Conservation (phyloP, 2,329 filamentous ascomycete genomes). For the Talaromyces sp. region DNA sequence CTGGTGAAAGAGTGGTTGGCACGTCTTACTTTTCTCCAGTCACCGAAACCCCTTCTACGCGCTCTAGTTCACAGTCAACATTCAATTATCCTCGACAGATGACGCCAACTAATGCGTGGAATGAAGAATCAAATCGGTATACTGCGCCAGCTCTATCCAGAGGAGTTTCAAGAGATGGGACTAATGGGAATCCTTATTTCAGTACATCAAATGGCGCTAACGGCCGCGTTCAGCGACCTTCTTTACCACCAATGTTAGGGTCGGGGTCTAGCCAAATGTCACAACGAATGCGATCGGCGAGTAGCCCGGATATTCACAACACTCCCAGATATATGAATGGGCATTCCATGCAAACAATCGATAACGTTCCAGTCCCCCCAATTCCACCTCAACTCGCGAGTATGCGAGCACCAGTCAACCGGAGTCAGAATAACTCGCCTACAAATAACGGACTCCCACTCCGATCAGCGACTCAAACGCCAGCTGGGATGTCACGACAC, state of each 20-base stretch:
- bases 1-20: constrained; percentile 52
- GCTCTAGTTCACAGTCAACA: constrained; percentile 55
- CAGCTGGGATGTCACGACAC: constrained; percentile 56
- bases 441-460: constrained; percentile 63
- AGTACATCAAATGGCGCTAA: constrained; percentile 52
- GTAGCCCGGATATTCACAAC: constrained; percentile 86
- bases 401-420: constrained; percentile 59
- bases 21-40: constrained; percentile 94
- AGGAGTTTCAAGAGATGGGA: constrained; percentile 72
- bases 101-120: constrained; percentile 64
- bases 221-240: constrained; percentile 65
- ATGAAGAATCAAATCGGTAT: constrained; percentile 74
- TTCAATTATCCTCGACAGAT: constrained; percentile 76
- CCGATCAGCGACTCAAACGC: constrained; percentile 67
- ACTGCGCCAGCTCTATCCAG: constrained; percentile 84
- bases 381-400: constrained; percentile 68
- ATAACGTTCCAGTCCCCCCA: constrained; percentile 67
- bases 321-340: constrained; percentile 47
- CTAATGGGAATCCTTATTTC: constrained; percentile 61
- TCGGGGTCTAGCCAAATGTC: constrained; percentile 50
- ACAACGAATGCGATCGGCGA: constrained; percentile 82
- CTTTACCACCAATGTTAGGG: constrained; percentile 67
- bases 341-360: constrained; percentile 52
- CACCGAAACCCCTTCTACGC: constrained; percentile 62
- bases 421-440: constrained; percentile 80